These are phyloP conservation scores for Kluyveromyces marxianus DNA, from an alignment of 1,139 yeast species.

Conservation along the genomic window DNA sequence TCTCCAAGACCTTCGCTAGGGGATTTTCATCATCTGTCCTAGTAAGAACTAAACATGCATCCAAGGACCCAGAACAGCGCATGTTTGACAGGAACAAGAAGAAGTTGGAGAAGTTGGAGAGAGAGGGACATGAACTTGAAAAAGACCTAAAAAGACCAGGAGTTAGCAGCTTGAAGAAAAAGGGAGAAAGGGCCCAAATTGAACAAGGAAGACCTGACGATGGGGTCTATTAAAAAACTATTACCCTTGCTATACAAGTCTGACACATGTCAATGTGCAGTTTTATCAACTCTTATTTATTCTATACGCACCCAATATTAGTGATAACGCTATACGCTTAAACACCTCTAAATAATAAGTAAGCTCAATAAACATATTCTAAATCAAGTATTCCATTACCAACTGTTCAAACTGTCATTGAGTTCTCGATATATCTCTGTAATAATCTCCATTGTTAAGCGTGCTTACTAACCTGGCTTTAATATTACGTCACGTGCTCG, in stretches of 20 bases:
- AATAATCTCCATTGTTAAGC: too few species aligned
- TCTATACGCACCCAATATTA: not conserved
- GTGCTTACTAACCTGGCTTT: too few species aligned
- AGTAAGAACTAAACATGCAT: slow-evolving; percentile 9
- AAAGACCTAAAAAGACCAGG: slow-evolving; percentile 14
- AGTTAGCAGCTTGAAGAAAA: slow-evolving; percentile 20
- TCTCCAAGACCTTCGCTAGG: not conserved
- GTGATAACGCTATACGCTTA: too few species aligned
- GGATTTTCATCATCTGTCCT: slow-evolving; percentile 8
- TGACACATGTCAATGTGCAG: not conserved
- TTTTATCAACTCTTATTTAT: not conserved
- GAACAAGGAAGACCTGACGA: slow-evolving; percentile 31
- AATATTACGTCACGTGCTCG: too few species aligned
- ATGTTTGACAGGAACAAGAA: slow-evolving; percentile 23
- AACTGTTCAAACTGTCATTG: too few species aligned
- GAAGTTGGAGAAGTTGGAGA: slow-evolving; percentile 23
- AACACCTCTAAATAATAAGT: too few species aligned
- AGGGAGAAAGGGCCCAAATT: slow-evolving; percentile 27
- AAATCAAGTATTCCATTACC: too few species aligned
- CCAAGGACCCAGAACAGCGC: slow-evolving; percentile 13
- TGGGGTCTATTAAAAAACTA: slow-evolving; percentile 23
- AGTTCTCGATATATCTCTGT: too few species aligned
- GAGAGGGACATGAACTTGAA: slow-evolving; percentile 10
- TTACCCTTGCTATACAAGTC: not conserved
- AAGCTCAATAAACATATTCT: too few species aligned